phyloP scores from a whole-genome alignment of 1,139 yeast species.

The Blastobotrys malaysiensis region DNA sequence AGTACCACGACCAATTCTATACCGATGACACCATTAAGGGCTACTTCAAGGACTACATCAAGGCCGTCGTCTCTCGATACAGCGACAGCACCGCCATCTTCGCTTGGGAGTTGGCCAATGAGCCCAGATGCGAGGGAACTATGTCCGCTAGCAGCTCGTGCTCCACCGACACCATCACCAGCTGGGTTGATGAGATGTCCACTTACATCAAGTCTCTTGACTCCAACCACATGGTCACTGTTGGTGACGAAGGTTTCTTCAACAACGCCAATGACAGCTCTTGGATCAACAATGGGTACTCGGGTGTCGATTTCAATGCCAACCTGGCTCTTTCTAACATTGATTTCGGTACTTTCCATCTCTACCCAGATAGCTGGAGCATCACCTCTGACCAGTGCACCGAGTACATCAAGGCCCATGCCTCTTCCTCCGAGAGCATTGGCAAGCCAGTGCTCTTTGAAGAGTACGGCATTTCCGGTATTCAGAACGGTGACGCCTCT shows the following conservation, averaged over 20 bases:
- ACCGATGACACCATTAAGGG: background rate
- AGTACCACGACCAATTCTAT: background rate
- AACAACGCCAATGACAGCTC: background rate
- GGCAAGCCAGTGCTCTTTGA: background rate
- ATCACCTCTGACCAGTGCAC: background rate
- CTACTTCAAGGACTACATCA: conserved; percentile 1
- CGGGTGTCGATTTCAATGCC: background rate
- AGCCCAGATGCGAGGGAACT: conserved; percentile 1
- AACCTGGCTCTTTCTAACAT: background rate
- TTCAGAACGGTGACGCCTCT: background rate
- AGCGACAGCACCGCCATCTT: background rate
- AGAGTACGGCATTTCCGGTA: background rate
- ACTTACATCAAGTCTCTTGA: background rate
- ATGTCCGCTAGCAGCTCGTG: background rate
- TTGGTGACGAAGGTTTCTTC: conserved; percentile 1
- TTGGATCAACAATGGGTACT: background rate
- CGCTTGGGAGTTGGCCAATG: conserved; percentile 2
- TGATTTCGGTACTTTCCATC: background rate
- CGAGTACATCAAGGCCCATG: background rate
- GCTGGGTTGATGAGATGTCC: background rate
- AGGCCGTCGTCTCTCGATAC: background rate
- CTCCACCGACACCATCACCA: background rate
- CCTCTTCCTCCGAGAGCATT: background rate
- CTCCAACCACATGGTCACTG: background rate
- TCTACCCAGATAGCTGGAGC: conserved; percentile 1